Percentiles rank a stretch among this genome's conserved stretches.
Conservation (phyloP, 129 eudicot genomes). For the Saussurea involucrata region DNA sequence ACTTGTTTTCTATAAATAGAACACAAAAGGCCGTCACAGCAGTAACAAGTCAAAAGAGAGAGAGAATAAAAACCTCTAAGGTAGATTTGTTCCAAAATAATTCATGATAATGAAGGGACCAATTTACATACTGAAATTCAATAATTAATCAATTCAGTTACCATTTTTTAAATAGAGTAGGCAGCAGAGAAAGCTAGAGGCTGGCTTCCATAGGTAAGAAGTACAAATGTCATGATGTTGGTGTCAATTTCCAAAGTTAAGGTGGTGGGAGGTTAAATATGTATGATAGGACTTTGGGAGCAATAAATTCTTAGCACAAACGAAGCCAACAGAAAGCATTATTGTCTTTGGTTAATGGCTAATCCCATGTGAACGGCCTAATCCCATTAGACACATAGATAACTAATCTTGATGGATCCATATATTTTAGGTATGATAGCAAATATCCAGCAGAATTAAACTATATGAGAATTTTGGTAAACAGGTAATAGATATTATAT, state of each 20-base stretch:
- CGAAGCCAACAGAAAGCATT: neutral
- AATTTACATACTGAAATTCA: neutral
- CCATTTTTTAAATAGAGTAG: neutral
- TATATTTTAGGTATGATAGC: neutral
- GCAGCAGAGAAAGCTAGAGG: neutral
- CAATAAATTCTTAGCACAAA: neutral
- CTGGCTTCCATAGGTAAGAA: neutral
- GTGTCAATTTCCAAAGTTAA: neutral
- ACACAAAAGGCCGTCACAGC: no score
- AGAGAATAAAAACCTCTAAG: no score
- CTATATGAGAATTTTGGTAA: neutral
- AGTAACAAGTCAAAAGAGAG: no score
- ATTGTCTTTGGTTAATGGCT: neutral
- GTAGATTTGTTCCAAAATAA: no score
- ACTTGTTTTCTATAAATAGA: no score
- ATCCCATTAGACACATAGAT: neutral
- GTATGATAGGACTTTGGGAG: neutral
- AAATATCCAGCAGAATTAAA: neutral
- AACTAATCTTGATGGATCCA: neutral
- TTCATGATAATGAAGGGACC: neutral
- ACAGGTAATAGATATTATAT: neutral
- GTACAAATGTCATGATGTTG: neutral
- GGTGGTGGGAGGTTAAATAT: neutral
- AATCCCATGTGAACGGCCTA: neutral
- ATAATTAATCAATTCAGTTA: neutral